Percentiles rank a stretch among this genome's conserved stretches.
phyloP scores from a whole-genome alignment of 176 grass and related monocot genomes.

The Thinopyrum elongatum region DNA sequence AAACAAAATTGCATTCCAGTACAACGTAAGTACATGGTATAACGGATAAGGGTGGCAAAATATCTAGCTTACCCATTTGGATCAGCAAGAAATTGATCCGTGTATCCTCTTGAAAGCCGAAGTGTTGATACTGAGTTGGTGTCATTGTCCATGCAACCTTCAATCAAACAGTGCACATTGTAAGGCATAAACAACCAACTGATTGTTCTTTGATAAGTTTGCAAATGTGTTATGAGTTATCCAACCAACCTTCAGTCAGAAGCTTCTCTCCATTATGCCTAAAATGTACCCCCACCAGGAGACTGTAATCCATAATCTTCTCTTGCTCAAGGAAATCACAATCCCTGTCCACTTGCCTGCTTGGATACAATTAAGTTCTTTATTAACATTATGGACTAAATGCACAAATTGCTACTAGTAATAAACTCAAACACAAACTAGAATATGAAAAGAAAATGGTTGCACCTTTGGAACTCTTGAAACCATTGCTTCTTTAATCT shows the following conservation, averaged over 20 bases:
- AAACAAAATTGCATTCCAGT: conserved; percentile 4
- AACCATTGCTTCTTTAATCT: conserved; percentile 88
- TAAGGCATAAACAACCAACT: conserved; percentile 36
- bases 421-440: conserved; percentile 1
- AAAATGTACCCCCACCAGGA: conserved; percentile 92
- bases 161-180: conserved; percentile 30
- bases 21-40: background rate
- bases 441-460: conserved; percentile 12
- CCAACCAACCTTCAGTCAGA: conserved; percentile 59
- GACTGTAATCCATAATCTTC: conserved; percentile 99
- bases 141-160: conserved; percentile 55
- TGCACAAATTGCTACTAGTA: background rate
- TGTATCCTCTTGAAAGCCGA: conserved; percentile 58
- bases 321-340: conserved; percentile 97
- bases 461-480: conserved; percentile 89
- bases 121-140: conserved; percentile 26
- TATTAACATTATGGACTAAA: conserved; percentile 4
- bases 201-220: background rate
- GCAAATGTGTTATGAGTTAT: conserved; percentile 19
- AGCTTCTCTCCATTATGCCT: conserved; percentile 46
- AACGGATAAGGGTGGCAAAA: conserved; percentile 8
- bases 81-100: conserved; percentile 52
- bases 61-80: conserved; percentile 59
- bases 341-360: conserved; percentile 97
- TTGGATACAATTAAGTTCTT: conserved; percentile 24